phyloP scores from a whole-genome alignment of 2,329 filamentous ascomycete species.

The Beauveria caledonica region DNA sequence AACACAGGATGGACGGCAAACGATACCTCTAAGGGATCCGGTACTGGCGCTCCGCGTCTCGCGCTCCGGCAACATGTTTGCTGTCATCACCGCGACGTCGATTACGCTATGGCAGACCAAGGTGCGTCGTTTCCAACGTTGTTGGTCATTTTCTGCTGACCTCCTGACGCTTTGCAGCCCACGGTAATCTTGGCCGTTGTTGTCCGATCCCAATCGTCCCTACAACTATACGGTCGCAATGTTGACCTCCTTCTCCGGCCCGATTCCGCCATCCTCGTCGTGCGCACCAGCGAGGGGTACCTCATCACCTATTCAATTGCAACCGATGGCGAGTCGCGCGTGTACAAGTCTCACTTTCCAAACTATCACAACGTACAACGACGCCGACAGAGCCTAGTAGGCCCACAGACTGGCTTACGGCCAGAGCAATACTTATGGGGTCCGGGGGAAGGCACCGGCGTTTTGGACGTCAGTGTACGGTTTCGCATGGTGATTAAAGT shows the following conservation, averaged over 20 bases:
- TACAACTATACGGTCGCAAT: conserved; percentile 79
- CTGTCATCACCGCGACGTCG: conserved; percentile 74
- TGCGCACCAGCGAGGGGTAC: conserved; percentile 78
- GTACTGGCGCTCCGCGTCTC: conserved; percentile 71
- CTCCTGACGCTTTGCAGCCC: conserved; percentile 47
- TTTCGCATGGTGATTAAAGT: conserved; percentile 98
- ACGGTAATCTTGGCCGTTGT: conserved; percentile 82
- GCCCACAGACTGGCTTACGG: conserved; percentile 43
- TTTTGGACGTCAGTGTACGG: conserved; percentile 79
- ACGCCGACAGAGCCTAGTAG: conserved; percentile 52
- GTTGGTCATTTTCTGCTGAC: conserved; percentile 11
- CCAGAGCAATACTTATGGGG: conserved; percentile 62
- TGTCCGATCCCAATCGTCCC: conserved; percentile 69
- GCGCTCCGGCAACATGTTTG: conserved; percentile 73
- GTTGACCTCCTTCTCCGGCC: conserved; percentile 77
- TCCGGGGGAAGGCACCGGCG: conserved; percentile 71
- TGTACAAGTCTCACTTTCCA: conserved; percentile 77
- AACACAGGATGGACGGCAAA: conserved; percentile 20
- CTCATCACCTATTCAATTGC: conserved; percentile 92
- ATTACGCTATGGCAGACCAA: conserved; percentile 97
- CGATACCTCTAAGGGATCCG: conserved; percentile 47
- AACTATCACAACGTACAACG: conserved; percentile 57
- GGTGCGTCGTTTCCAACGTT: conserved; percentile 39
- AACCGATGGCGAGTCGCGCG: conserved; percentile 69
- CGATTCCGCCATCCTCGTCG: conserved; percentile 84